These are phyloP conservation scores for Ganoderma leucocontextum DNA, from an alignment of 1,284 basidiomycete genomes.

Conservation along the genomic window DNA sequence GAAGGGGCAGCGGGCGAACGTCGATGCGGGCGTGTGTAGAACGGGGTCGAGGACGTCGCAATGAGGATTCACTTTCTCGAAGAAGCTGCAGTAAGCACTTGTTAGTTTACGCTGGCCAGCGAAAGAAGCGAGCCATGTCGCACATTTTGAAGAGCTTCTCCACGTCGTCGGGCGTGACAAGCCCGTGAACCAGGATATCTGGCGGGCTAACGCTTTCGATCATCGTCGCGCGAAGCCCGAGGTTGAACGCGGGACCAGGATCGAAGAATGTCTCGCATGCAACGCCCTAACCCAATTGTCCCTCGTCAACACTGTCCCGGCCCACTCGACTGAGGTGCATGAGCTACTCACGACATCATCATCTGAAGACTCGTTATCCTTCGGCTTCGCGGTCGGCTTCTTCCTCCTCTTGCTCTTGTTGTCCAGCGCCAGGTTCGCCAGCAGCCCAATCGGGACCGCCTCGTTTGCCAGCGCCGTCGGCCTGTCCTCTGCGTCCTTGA, in stretches of 20 bases:
- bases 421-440: conserved; percentile 74
- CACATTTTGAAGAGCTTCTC: conserved; percentile 86
- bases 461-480: conserved; percentile 67
- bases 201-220: conserved; percentile 85
- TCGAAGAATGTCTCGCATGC: conserved; percentile 86
- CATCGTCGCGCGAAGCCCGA: conserved; percentile 71
- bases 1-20: conserved; percentile 82
- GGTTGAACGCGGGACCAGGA: conserved; percentile 79
- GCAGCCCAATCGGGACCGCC: conserved; percentile 75
- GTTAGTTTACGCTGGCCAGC: conserved; percentile 6
- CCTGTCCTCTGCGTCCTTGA: conserved; percentile 48
- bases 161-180: conserved; percentile 83
- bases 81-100: conserved; percentile 56
- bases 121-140: conserved; percentile 35
- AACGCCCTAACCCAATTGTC: conserved; percentile 55
- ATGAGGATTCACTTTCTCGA: conserved; percentile 77
- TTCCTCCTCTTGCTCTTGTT: conserved; percentile 52
- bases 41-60: conserved; percentile 77
- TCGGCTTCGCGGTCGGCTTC: conserved; percentile 42
- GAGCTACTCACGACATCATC: conserved; percentile 66
- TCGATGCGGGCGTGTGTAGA: conserved; percentile 75
- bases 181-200: conserved; percentile 82
- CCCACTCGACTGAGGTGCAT: background rate
- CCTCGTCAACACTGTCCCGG: conserved; percentile 11
- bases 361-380: conserved; percentile 54